Base-by-base conservation (phyloP, 495 filamentous ascomycete genomes). In the Neohortaea acidophila region DNA sequence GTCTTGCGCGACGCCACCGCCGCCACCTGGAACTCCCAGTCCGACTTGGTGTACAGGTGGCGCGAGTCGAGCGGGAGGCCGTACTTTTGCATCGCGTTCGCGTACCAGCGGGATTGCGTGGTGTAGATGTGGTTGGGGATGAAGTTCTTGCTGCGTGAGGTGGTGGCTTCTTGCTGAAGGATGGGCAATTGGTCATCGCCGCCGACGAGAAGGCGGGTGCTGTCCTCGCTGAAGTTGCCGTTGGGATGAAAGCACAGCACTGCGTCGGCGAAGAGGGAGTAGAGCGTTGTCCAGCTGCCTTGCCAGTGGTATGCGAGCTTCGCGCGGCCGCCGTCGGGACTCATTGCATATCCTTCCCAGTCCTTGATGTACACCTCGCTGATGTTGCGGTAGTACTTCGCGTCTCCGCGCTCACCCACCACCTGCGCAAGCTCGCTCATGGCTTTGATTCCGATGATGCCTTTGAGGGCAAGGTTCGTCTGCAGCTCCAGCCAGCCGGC, bases 281-380 rank as follows among this genome's bases (percentile, higher is more conserved):
- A 63, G 30, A 63, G 50, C 1, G 84, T 94, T 31, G 85, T 92
- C 87, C 87, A 96, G 29, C 79, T 85, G 9, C 87, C 87, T 49
- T 82, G 85, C 84, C 87, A 93, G 36, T 85, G 72, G 56, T 96
- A 96, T 0, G 87, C 80, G 24, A 96, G 63, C 55, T 94, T 92
- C 19, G 84, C 83, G 50, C 93, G 82, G 1, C 78, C 72, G 26
- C 72, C 67, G 58, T 96, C 87, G 19, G 83, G 66, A 0, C 80
- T 82, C 51, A 91, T 75, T 37, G 74, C 86, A 43, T 71, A 75
- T 38, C 81, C 69, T 47, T 84, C 68, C 86, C 86, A 96, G 53
- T 79, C 83, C 28, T 70, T 62, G 43, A 93, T 73, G 54, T 94
- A 96, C 38, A 64, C 61, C 15, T 75, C 69, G 13, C 83, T 79